Evolutionary conservation across 495 filamentous ascomycete genomes (phyloP).

Genomic region (Aspergillus funiculosus): DNA sequence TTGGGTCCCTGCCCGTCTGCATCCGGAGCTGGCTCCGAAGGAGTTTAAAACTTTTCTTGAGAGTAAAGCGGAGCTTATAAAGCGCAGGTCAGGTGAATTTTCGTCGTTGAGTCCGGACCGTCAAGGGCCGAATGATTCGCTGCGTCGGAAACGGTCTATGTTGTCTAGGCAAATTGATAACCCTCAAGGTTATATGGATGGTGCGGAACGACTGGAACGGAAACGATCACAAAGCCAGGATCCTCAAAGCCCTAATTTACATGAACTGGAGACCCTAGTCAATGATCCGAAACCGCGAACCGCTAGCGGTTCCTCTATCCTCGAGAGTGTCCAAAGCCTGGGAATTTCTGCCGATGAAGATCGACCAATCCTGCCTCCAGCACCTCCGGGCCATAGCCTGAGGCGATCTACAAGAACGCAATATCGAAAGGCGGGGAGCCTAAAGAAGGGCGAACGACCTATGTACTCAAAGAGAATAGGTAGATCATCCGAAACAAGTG

Average conservation of each 20-base stretch:
- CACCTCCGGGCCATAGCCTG: constrained; percentile 68
- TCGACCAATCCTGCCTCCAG: constrained; percentile 75
- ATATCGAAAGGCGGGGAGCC: constrained; percentile 78
- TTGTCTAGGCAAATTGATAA: constrained; percentile 85
- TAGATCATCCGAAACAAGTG: constrained; percentile 54
- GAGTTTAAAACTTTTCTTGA: constrained; percentile 97
- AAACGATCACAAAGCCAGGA: constrained; percentile 61
- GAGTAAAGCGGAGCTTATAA: constrained; percentile 82
- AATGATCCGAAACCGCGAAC: constrained; percentile 65
- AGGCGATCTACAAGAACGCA: constrained; percentile 87
- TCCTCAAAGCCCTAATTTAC: constrained; percentile 54
- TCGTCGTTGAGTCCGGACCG: constrained; percentile 57
- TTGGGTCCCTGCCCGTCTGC: constrained; percentile 92
- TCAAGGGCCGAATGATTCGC: constrained; percentile 52
- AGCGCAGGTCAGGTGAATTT: constrained; percentile 70
- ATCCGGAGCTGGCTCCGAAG: constrained; percentile 90
- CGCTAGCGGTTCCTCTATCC: constrained; percentile 24
- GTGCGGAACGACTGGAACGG: constrained; percentile 75
- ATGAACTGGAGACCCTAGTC: constrained; percentile 71
- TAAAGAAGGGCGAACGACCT: constrained; percentile 68
- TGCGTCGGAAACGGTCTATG: constrained; percentile 92
- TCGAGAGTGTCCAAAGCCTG: constrained; percentile 37
- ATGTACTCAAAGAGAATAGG: constrained; percentile 71
- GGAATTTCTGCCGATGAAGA: constrained; percentile 61
- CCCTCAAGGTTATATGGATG: constrained; percentile 72